Conservation (phyloP, 2,329 filamentous ascomycete genomes). For the Ophiostoma sp. region DNA sequence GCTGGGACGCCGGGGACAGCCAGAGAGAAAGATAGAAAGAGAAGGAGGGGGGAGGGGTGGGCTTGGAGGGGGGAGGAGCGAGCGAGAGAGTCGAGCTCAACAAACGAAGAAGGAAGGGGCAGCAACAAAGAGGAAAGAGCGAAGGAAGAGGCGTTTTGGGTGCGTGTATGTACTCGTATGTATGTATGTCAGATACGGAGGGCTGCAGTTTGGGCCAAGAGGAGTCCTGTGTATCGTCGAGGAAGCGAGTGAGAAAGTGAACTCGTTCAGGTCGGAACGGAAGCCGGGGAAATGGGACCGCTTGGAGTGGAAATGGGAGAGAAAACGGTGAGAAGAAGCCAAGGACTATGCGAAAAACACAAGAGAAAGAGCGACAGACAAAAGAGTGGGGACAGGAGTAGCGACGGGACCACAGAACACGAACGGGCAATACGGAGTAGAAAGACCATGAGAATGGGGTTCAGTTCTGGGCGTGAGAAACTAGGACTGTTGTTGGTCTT, state of each 20-base stretch:
- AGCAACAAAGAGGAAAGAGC: slow-evolving; percentile 13
- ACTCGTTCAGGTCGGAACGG: slow-evolving; percentile 12
- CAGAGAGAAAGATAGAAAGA: not conserved
- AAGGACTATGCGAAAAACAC: not conserved
- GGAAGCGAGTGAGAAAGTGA: not conserved
- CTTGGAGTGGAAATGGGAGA: slow-evolving; percentile 11
- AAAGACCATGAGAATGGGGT: not conserved
- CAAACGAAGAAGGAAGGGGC: slow-evolving; percentile 11
- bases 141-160: slow-evolving; percentile 14
- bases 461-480: slow-evolving; percentile 6
- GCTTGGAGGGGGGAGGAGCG: slow-evolving; percentile 13
- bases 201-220: slow-evolving; percentile 6
- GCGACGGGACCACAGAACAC: not conserved
- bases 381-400: slow-evolving; percentile 23
- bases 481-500: not conserved
- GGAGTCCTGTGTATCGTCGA: not conserved
- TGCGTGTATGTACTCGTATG: not conserved
- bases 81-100: slow-evolving; percentile 6
- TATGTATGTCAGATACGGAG: slow-evolving; percentile 12
- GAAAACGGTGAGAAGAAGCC: not conserved
- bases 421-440: not conserved
- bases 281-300: slow-evolving; percentile 10
- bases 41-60: slow-evolving; percentile 11
- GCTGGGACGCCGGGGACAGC: not conserved
- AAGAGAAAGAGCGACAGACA: slow-evolving; percentile 28